A percentile compares a stretch with the other conserved stretches of the same genome.
phyloP scores from a whole-genome alignment of 208 protist species.

The Plasmodiophora brassicae region DNA sequence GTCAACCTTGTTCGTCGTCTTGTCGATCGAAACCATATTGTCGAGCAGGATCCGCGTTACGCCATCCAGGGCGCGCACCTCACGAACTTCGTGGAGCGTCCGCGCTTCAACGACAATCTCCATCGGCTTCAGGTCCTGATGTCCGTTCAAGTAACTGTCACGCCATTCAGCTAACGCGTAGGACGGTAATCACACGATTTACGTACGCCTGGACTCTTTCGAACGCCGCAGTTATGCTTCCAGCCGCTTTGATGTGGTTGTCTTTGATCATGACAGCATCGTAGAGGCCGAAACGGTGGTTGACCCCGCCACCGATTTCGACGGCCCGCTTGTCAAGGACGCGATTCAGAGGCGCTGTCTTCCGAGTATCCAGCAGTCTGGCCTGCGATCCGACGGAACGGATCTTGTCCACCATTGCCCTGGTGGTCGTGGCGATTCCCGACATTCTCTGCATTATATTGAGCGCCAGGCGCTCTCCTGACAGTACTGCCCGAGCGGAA shows the following conservation, averaged over 20 bases:
- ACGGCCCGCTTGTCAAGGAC: constrained; percentile 20
- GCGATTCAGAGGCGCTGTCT: neutral
- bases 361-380: constrained; percentile 6
- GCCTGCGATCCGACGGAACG: neutral
- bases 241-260: constrained; percentile 25
- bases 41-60: constrained; percentile 27
- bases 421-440: constrained; percentile 10
- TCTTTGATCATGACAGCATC: constrained; percentile 36
- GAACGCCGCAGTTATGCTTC: neutral
- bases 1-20: neutral
- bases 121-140: neutral
- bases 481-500: neutral
- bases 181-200: neutral
- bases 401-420: constrained; percentile 22
- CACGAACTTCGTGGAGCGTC: neutral
- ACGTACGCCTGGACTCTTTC: neutral
- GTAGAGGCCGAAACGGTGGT: constrained; percentile 33
- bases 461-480: constrained; percentile 28
- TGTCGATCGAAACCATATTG: constrained; percentile 1
- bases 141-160: neutral
- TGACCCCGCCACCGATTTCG: neutral
- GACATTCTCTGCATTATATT: constrained; percentile 35
- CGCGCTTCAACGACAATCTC: constrained; percentile 30
- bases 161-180: neutral
- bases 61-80: neutral